Evolutionary conservation across 768 basidiomycete species (phyloP).

Genomic region (Sporobolomyces phaffii): DNA sequence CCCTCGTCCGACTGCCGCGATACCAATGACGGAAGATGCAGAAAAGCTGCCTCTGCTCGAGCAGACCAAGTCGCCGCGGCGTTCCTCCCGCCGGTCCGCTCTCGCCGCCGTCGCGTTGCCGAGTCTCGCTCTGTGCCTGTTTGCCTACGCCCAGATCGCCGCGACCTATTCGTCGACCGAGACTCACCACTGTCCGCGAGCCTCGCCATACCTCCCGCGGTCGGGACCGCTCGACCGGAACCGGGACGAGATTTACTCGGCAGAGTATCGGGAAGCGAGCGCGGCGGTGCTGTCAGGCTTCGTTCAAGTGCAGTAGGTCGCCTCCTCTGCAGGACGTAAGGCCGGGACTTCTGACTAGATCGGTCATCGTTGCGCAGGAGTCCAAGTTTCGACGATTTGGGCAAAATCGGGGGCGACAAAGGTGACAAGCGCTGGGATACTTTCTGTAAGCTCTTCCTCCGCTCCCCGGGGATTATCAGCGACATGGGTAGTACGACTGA

Average conservation of each 20-base stretch:
- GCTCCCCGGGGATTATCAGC: too few relatives aligned
- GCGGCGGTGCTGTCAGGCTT: constrained; percentile 3
- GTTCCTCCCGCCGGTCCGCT: neutral
- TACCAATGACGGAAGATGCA: neutral
- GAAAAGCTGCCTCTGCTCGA: constrained; percentile 1
- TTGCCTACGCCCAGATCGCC: neutral
- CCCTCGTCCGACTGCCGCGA: neutral
- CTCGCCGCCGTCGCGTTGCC: neutral
- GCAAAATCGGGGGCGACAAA: neutral
- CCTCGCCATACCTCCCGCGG: neutral
- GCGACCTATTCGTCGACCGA: too few relatives aligned
- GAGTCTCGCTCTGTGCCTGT: neutral
- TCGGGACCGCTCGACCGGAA: neutral
- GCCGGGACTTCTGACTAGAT: neutral
- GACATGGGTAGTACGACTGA: too few relatives aligned
- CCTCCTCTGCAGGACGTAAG: neutral
- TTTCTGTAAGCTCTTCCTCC: constrained; percentile 2
- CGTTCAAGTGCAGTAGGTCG: constrained; percentile 3
- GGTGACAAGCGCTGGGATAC: constrained; percentile 8
- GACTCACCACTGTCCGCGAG: neutral
- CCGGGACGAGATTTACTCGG: neutral
- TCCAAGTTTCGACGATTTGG: constrained; percentile 8
- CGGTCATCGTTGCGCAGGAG: neutral
- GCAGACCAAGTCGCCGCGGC: neutral
- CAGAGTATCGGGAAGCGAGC: neutral